Evolutionary conservation across 2,329 filamentous ascomycete species (phyloP), one percentile per base, ranked within the genome.

Genomic region (Botrytis elliptica): DNA sequence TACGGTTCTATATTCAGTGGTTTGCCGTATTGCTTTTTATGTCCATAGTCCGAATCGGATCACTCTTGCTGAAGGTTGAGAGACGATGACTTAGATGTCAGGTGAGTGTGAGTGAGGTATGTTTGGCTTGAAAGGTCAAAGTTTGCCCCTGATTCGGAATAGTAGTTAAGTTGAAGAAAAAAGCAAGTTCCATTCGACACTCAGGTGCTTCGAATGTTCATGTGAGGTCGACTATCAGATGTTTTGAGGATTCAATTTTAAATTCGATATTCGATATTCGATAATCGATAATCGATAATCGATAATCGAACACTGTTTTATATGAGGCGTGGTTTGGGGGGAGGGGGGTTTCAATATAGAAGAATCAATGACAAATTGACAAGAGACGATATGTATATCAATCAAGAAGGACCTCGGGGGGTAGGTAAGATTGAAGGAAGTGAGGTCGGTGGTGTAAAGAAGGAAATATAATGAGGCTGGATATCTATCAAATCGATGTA

Each of bases 381-480:
- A 29, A 33, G 16, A 46, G 40, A 65, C 18, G n/a, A 33, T 33
- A 22, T 62, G 36, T 40, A 63, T 40, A 63, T 40, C 22, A 22
- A 40, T 63, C n/a, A 29, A 64, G 38, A 18, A 46, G 44, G 46
- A 49, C 16, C 42, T 7, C 16, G 42, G 42, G 18, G 6, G 4
- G 46, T 9, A 29, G 40, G 25, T 20, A 29, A 14, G 40, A 14
- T 44, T 46, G 62, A 33, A n/a, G 33, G 62, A 33, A n/a, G 40
- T 33, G 62, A 22, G 2, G 62, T 65, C 40, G 40, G 18, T 33
- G 40, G 16, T 33, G 40, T 65, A 46, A 46, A 46, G 40, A 29
- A 22, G 44, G n/a, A 65, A 65, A 65, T 40, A 8, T 22, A 65
- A 44, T 64, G 40, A 64, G 62, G 62, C 62, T 64, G n/a, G 40